Base-by-base conservation (phyloP, 2,329 filamentous ascomycete species). In the Beauveria rudraprayagi region DNA sequence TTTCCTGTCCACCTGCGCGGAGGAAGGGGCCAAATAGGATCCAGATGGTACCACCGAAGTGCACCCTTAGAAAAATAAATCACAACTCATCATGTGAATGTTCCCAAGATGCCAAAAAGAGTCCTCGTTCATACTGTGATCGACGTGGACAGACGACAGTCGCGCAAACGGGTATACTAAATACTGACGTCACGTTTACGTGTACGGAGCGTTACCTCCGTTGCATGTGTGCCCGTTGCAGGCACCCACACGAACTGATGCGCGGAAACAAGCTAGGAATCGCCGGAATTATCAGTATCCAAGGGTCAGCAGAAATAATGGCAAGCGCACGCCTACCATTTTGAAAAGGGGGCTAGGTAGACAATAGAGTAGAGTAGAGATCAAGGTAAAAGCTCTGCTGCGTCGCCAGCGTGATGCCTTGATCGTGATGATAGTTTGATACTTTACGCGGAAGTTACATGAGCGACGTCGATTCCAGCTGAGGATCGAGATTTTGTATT, bases 401-500 rank as follows among this genome's bases (percentile, higher is more conserved):
- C 34, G 10, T 34, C 10, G 30, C 30, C 30, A 34, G 30, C 30
- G 34, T 37, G 34, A 37, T 37, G 34, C 26, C 26, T 11, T 41
- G 24, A 34, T 22, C 9, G 26, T 37, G 43, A 56, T 46, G 17
- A 55, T 17, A 41, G 41, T 47, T 19, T 46, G 24, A 46, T 17
- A 41, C 26, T 56, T 19, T 26, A 56, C 30, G 48, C 28, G 41
- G 30, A 48, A 28, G 10, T 37, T 37, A 30, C 34, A n/a, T 41
- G 46, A 50, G 34, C 34, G 11, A 37, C 11, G 34, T 16, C 51
- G 44, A 61, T 56, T 61, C 59, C 24, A 54, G 41, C n/a, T 48
- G 34, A 24, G 14, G 59, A 61, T 61, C 59, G 59, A 61, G 59
- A 61, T 56, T 61, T 61, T 56, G 59, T 55, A 61, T 54, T 55